Conservation (phyloP, 208 protist genomes). For the Crithidia thermophila region DNA sequence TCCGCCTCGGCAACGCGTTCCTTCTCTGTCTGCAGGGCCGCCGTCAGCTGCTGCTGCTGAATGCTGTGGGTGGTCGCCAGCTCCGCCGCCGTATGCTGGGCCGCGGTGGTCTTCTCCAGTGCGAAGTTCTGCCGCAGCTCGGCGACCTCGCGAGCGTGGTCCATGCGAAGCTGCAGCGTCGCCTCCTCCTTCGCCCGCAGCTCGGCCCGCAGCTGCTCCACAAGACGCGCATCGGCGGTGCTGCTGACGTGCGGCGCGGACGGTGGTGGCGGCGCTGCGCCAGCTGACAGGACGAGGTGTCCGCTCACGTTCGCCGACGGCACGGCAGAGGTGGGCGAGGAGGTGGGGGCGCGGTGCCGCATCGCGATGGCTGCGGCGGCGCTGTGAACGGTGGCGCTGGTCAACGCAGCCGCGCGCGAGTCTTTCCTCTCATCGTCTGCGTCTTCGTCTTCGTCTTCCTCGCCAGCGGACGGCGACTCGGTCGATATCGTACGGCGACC, state of each 20-base stretch:
- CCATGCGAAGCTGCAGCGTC: conserved; percentile 45
- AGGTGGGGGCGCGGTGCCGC: not conserved
- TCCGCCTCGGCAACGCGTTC: conserved; percentile 40
- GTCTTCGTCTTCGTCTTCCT: not conserved
- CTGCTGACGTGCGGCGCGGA: not conserved
- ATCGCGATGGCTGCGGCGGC: conserved; percentile 4
- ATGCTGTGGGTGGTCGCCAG: conserved; percentile 56
- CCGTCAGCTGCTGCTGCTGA: conserved; percentile 53
- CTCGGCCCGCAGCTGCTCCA: conserved; percentile 39
- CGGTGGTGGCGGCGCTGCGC: not conserved
- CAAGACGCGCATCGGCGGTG: conserved; percentile 14
- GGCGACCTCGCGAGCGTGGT: conserved; percentile 51
- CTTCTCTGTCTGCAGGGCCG: conserved; percentile 54
- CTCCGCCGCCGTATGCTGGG: conserved; percentile 56
- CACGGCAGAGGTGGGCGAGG: not conserved
- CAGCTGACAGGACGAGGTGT: too few species aligned
- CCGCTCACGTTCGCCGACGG: conserved; percentile 8
- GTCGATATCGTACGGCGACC: too few species aligned
- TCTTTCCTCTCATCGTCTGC: not conserved
- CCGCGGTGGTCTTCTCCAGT: conserved; percentile 41
- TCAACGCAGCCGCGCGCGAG: not conserved
- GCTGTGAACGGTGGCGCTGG: not conserved
- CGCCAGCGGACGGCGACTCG: not conserved
- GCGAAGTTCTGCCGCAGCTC: conserved; percentile 50
- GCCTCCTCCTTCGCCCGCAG: conserved; percentile 38